Conservation (phyloP, 768 basidiomycete species). For the Tylopilus subfusipes region DNA sequence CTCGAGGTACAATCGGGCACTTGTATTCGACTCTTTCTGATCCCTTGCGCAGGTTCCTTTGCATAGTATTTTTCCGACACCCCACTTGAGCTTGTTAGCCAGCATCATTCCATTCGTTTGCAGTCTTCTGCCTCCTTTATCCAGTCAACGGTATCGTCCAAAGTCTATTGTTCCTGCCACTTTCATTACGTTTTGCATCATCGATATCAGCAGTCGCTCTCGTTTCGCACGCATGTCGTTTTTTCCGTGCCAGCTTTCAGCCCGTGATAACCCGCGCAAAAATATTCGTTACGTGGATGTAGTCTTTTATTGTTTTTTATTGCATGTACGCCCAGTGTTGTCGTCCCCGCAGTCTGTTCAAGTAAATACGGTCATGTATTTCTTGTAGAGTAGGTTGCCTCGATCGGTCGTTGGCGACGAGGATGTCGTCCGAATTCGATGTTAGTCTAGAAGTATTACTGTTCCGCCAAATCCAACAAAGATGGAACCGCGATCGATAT, state of each 20-base stretch:
- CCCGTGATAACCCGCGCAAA: conserved; percentile 3
- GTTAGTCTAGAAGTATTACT: neutral
- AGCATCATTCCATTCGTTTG: neutral
- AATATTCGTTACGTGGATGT: conserved; percentile 18
- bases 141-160: neutral
- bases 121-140: neutral
- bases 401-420: neutral
- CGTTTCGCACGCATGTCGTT: conserved; percentile 4
- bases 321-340: conserved; percentile 16
- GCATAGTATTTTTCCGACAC: neutral
- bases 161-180: conserved; percentile 4
- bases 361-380: conserved; percentile 14
- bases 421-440: conserved; percentile 1
- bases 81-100: neutral
- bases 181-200: conserved; percentile 3
- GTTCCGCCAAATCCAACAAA: neutral
- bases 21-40: neutral
- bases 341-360: conserved; percentile 3
- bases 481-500: neutral
- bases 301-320: conserved; percentile 11
- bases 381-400: conserved; percentile 17
- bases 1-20: neutral
- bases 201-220: conserved; percentile 2
- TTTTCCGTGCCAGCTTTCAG: neutral
- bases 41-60: neutral